Evolutionary conservation across 2,329 filamentous ascomycete species (phyloP).

Genomic region (Pseudogymnoascus sp.): DNA sequence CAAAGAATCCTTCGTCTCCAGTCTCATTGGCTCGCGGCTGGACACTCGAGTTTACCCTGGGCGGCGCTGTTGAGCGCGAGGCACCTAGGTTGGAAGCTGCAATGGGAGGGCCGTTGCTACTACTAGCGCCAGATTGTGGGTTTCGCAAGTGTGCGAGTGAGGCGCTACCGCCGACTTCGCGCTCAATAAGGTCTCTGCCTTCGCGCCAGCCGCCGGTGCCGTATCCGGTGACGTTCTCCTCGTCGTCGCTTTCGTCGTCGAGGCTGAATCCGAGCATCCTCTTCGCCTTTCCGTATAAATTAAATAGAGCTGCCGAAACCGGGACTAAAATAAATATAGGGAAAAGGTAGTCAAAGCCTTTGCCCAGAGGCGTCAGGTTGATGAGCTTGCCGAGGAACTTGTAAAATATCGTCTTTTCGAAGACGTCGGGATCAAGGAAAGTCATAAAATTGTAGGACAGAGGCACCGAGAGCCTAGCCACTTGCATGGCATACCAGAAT

Average conservation of each 20-base stretch:
- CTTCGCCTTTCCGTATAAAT: conserved; percentile 75
- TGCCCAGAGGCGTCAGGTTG: conserved; percentile 71
- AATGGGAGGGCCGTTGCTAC: conserved; percentile 27
- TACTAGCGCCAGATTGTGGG: not conserved
- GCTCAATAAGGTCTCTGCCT: conserved; percentile 80
- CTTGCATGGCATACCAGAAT: conserved; percentile 91
- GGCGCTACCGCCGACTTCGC: conserved; percentile 63
- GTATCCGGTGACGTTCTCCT: conserved; percentile 52
- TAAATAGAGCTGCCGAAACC: conserved; percentile 77
- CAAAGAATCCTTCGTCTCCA: conserved; percentile 75
- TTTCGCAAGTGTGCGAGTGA: conserved; percentile 39
- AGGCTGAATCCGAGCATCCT: conserved; percentile 69
- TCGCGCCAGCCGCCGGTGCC: conserved; percentile 85
- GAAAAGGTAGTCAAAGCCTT: conserved; percentile 81
- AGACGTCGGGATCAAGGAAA: conserved; percentile 66
- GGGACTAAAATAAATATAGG: conserved; percentile 82
- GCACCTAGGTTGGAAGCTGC: conserved; percentile 21
- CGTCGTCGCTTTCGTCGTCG: conserved; percentile 58
- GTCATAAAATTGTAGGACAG: conserved; percentile 95
- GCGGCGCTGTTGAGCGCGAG: conserved; percentile 25
- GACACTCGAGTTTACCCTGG: not conserved
- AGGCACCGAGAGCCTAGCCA: conserved; percentile 86
- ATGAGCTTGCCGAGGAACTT: conserved; percentile 76
- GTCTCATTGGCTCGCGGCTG: conserved; percentile 36
- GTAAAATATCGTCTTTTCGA: conserved; percentile 75